A percentile compares a stretch with the other conserved stretches of the same genome.
Evolutionary conservation across 495 filamentous ascomycete species (phyloP).

Genomic region (Daldinia vernicosa): DNA sequence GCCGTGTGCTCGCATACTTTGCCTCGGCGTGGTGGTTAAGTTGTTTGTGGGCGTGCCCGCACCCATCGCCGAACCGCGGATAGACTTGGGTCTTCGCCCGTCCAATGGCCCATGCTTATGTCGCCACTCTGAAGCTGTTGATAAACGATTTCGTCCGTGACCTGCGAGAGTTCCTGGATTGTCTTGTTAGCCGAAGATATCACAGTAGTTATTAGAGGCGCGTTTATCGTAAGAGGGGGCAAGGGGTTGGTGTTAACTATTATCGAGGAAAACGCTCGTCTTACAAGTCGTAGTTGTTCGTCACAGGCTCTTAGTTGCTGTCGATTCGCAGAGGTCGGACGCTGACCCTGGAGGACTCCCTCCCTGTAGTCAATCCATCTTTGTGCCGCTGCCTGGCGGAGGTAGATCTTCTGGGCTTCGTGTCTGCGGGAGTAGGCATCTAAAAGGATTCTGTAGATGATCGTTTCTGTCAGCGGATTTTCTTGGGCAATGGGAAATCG

Average conservation of each 20-base stretch:
- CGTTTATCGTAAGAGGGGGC: neutral
- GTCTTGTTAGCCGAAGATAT: conserved; percentile 25
- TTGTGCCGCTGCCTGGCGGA: conserved; percentile 77
- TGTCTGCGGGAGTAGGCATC: conserved; percentile 83
- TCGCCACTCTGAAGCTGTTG: conserved; percentile 71
- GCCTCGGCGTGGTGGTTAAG: conserved; percentile 25
- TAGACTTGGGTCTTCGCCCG: conserved; percentile 72
- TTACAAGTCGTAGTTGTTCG: conserved; percentile 68
- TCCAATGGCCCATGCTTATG: conserved; percentile 74
- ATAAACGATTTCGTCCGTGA: conserved; percentile 74
- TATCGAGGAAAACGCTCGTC: conserved; percentile 38
- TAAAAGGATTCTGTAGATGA: conserved; percentile 69
- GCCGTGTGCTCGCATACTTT: conserved; percentile 7
- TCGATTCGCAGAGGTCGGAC: conserved; percentile 65
- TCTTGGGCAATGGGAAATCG: neutral
- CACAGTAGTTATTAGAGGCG: conserved; percentile 4
- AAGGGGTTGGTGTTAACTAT: neutral
- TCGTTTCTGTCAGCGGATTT: conserved; percentile 33
- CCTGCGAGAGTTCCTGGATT: conserved; percentile 69
- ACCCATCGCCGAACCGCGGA: conserved; percentile 62
- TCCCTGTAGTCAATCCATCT: conserved; percentile 82
- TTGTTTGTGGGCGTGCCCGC: conserved; percentile 50
- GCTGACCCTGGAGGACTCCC: conserved; percentile 69
- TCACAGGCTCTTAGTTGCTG: conserved; percentile 67
- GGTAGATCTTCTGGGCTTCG: conserved; percentile 85